Conservation (phyloP, 345 rosid species). For the Acer yangbiense region DNA sequence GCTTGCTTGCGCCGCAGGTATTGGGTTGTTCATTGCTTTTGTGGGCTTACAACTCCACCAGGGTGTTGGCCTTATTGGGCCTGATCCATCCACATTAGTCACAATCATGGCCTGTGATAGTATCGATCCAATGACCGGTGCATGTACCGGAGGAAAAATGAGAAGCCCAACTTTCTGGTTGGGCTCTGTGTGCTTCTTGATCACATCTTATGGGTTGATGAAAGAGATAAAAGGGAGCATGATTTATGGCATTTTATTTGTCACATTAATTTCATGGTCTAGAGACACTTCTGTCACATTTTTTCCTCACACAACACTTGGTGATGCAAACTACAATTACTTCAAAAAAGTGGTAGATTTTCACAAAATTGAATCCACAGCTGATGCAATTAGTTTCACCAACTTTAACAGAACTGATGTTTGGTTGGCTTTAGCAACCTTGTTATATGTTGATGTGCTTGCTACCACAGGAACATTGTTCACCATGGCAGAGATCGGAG, state of each 20-base stretch:
- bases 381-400: slow-evolving; percentile 65
- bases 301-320: slow-evolving; percentile 59
- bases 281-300: slow-evolving; percentile 69
- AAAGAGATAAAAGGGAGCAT: slow-evolving; percentile 78
- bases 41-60: slow-evolving; percentile 80
- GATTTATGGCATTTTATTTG: slow-evolving; percentile 72
- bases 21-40: slow-evolving; percentile 86
- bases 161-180: slow-evolving; percentile 84
- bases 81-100: slow-evolving; percentile 64
- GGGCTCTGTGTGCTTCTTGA: slow-evolving; percentile 61
- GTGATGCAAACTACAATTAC: slow-evolving; percentile 62
- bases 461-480: slow-evolving; percentile 72
- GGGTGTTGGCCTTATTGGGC: slow-evolving; percentile 83
- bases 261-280: slow-evolving; percentile 80
- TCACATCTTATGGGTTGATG: slow-evolving; percentile 68
- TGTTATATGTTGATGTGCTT: slow-evolving; percentile 71
- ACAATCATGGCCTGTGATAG: slow-evolving; percentile 65
- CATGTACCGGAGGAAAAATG: slow-evolving; percentile 65
- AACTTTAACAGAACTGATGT: slow-evolving; percentile 55
- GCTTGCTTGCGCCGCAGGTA: slow-evolving; percentile 67
- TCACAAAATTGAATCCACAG: slow-evolving; percentile 71
- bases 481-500: slow-evolving; percentile 85
- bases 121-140: slow-evolving; percentile 53
- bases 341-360: slow-evolving; percentile 74
- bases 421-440: slow-evolving; percentile 72